Percentiles rank a stretch among this genome's conserved stretches.
phyloP scores from a whole-genome alignment of 1,284 basidiomycete genomes.

The Anthracocystis panici-leucophaei region DNA sequence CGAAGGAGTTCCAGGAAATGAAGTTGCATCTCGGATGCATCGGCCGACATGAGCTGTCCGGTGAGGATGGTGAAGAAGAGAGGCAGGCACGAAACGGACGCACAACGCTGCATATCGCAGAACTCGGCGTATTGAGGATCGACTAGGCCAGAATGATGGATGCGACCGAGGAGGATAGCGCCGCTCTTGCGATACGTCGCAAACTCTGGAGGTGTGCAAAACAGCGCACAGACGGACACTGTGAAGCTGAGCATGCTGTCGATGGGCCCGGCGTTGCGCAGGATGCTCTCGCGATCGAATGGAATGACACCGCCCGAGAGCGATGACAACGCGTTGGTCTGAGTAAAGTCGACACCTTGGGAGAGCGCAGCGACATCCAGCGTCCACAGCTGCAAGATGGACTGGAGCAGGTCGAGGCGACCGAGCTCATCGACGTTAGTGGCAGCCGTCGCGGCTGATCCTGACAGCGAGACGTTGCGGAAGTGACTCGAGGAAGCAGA shows the following conservation, averaged over 20 bases:
- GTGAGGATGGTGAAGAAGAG: conserved; percentile 45
- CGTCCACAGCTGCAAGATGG: conserved; percentile 60
- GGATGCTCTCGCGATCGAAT: conserved; percentile 39
- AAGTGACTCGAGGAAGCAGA: conserved; percentile 26
- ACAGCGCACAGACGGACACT: conserved; percentile 26
- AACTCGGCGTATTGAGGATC: conserved; percentile 27
- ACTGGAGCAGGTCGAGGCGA: conserved; percentile 53
- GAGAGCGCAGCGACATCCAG: conserved; percentile 48
- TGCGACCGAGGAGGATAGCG: conserved; percentile 21
- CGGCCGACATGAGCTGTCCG: conserved; percentile 46
- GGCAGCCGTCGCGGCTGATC: conserved; percentile 29
- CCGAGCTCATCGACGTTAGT: conserved; percentile 50
- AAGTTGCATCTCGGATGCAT: conserved; percentile 42
- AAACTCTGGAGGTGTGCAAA: conserved; percentile 40
- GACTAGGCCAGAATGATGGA: conserved; percentile 25
- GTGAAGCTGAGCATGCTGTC: conserved; percentile 53
- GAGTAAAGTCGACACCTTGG: conserved; percentile 35
- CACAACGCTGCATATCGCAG: conserved; percentile 25
- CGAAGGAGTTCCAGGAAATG: conserved; percentile 51
- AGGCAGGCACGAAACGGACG: conserved; percentile 36
- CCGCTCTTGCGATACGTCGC: conserved; percentile 26
- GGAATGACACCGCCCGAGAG: conserved; percentile 16
- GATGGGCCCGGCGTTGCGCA: conserved; percentile 39
- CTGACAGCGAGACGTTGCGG: conserved; percentile 29
- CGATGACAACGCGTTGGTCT: conserved; percentile 15